phyloP scores from a whole-genome alignment of 2,329 filamentous ascomycete genomes.

The Sarocladium brachiariae region DNA sequence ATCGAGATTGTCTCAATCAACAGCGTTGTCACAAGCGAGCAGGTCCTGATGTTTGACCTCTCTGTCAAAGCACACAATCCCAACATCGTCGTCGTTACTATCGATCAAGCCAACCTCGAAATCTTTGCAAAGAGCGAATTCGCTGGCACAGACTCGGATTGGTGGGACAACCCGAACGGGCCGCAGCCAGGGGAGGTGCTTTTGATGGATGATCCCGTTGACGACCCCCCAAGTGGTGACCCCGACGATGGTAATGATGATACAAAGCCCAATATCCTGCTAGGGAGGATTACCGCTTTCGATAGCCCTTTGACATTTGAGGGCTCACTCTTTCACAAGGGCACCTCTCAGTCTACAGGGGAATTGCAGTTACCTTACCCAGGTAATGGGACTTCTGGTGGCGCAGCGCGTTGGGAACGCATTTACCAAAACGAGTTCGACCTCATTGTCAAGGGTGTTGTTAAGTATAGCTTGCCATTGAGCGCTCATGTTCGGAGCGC shows the following conservation, averaged over 20 bases:
- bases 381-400: conserved; percentile 82
- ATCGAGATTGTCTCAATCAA: conserved; percentile 75
- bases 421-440: conserved; percentile 91
- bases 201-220: conserved; percentile 24
- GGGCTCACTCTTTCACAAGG: conserved; percentile 76
- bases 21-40: conserved; percentile 87
- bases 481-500: conserved; percentile 54
- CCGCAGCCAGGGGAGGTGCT: conserved; percentile 21
- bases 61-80: conserved; percentile 85
- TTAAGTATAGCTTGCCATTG: conserved; percentile 70
- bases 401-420: conserved; percentile 80
- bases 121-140: conserved; percentile 93
- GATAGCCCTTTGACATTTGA: conserved; percentile 87
- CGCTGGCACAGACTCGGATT: conserved; percentile 62
- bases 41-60: conserved; percentile 91
- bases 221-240: conserved; percentile 43
- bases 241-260: conserved; percentile 53
- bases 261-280: conserved; percentile 67
- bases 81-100: conserved; percentile 81
- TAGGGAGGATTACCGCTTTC: conserved; percentile 83
- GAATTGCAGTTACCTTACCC: conserved; percentile 77
- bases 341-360: conserved; percentile 65
- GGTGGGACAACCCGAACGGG: conserved; percentile 41
- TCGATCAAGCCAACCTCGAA: conserved; percentile 82
- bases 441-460: conserved; percentile 80